These are phyloP conservation scores for Candida chauliodis DNA, from an alignment of 805 yeast species.

Conservation along the genomic window DNA sequence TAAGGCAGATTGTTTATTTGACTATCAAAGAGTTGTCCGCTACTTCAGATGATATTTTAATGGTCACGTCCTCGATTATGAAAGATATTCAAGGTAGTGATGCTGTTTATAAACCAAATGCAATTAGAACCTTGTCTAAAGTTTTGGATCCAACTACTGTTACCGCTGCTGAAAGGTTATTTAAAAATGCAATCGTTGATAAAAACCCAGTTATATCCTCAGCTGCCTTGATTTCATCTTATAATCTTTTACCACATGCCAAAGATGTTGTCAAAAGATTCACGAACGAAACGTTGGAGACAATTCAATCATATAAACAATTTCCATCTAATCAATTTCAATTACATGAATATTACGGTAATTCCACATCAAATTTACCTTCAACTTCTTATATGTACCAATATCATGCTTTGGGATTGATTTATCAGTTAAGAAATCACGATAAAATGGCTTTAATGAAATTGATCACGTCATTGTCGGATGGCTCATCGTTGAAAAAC, in stretches of 20 bases:
- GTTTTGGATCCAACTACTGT: conserved; percentile 89
- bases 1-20: conserved; percentile 90
- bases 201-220: conserved; percentile 82
- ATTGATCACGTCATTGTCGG: conserved; percentile 73
- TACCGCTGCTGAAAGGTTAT: conserved; percentile 86
- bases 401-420: conserved; percentile 90
- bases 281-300: conserved; percentile 91
- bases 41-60: conserved; percentile 87
- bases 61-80: conserved; percentile 98
- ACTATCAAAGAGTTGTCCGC: conserved; percentile 88
- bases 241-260: conserved; percentile 84
- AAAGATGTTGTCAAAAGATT: conserved; percentile 91
- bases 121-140: conserved; percentile 85
- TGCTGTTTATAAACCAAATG: conserved; percentile 84
- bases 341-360: conserved; percentile 54
- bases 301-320: conserved; percentile 62
- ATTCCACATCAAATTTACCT: conserved; percentile 50
- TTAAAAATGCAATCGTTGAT: conserved; percentile 91
- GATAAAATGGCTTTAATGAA: conserved; percentile 94
- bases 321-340: conserved; percentile 49
- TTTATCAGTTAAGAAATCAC: conserved; percentile 82
- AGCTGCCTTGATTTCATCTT: conserved; percentile 91
- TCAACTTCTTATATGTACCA: conserved; percentile 80
- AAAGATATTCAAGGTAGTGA: conserved; percentile 94
- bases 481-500: conserved; percentile 60